Percentiles rank a stretch among this genome's conserved stretches.
Evolutionary conservation across 73 alveolate species (phyloP).

Genomic region (Tetrahymena thermophila): DNA sequence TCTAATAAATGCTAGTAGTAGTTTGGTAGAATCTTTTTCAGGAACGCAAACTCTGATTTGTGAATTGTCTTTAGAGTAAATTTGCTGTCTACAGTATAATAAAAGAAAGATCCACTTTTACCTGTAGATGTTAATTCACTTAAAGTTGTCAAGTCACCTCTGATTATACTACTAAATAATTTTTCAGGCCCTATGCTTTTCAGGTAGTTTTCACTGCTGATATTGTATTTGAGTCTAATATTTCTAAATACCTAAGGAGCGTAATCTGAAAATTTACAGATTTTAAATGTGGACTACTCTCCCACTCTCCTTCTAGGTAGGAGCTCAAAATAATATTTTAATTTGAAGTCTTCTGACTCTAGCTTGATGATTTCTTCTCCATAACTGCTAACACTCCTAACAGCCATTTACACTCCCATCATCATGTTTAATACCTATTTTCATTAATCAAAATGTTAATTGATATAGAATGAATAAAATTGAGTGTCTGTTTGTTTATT

Average conservation of each 20-base stretch:
- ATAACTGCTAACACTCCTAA: constrained; percentile 39
- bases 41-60: constrained; percentile 75
- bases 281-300: constrained; percentile 60
- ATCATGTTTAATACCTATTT: constrained; percentile 61
- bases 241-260: constrained; percentile 81
- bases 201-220: constrained; percentile 57
- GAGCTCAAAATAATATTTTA: constrained; percentile 58
- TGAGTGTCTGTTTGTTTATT: too few relatives aligned
- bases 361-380: constrained; percentile 48
- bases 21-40: constrained; percentile 76
- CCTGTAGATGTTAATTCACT: constrained; percentile 72
- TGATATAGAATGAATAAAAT: neutral
- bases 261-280: constrained; percentile 72
- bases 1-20: constrained; percentile 68
- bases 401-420: constrained; percentile 89
- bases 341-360: constrained; percentile 55
- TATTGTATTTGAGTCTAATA: constrained; percentile 60
- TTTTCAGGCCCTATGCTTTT: constrained; percentile 71
- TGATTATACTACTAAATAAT: constrained; percentile 32
- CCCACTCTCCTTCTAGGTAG: constrained; percentile 63
- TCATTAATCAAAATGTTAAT: neutral
- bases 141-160: constrained; percentile 39
- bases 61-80: constrained; percentile 88
- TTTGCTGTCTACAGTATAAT: constrained; percentile 96
- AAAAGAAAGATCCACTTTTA: constrained; percentile 95